Base-by-base conservation (phyloP, 495 filamentous ascomycete species). In the Aeminium ludgeri region DNA sequence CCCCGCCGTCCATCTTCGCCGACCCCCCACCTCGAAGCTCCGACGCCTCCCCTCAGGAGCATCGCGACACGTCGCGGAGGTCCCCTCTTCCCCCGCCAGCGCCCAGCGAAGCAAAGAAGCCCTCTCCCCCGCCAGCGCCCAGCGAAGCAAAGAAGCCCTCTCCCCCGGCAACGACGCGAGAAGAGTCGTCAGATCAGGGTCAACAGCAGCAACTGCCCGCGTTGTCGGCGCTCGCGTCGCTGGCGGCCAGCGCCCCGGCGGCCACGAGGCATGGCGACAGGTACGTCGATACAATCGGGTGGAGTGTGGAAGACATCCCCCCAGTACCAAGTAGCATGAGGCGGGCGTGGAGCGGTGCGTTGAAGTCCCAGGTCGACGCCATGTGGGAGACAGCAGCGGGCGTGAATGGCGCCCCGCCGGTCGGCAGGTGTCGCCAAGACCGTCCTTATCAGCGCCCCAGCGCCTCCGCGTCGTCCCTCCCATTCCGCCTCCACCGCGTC, bases 241-340 rank as follows among this genome's bases (percentile, higher is more conserved):
- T 51, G 30, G 48, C 48, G 1, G 48, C 48, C 11, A 43, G 31
- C 37, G 43, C 30, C 2, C 39, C 37, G 1, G 43, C 44, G 3
- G 48, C 48, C n/a, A 19, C 20, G 25, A 45, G 34, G 46, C 39
- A 28, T 18, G 46, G 40, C 15, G 13, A 37, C 19, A 15, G 5
- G 8, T 13, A 36, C 32, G 12, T 29, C 15, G 12, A 7, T 31
- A 15, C 23, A 31, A 7, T 7, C 7, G 33, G 33, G 6, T 7
- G 33, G 7, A 17, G 16, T 30, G 10, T 7, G 16, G 8, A 7
- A 10, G 35, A 38, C 10, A 5, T 19, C 7, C 19, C 8, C 35
- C 5, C 15, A 25, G 7, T 6, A 38, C 8, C 6, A 25, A 10
- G 5, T 25, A 7, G 10, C 15, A 17, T 8, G 10, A 20, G 10